Base-by-base conservation (phyloP, 2,329 filamentous ascomycete genomes). In the Paradendryphiella salina region DNA sequence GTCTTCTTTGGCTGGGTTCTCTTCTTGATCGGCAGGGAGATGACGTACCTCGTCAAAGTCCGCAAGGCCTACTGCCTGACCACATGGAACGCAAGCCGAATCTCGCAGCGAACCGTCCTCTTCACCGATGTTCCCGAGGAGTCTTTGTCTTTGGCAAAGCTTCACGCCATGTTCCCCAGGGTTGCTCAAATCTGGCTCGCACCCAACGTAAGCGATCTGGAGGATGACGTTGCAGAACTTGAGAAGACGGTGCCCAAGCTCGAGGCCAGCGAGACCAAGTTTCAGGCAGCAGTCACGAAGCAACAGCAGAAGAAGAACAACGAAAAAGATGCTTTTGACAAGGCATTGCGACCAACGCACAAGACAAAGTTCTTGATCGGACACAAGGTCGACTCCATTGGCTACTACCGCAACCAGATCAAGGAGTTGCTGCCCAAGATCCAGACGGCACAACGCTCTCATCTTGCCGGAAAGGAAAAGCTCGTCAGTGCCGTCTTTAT, bases 401-500 rank as follows among this genome's bases (percentile, higher is more conserved):
- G 93, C 52, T 94, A 89, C 83, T 87, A 86, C 53, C 86, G 93
- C 36, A 79, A 80, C 1, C 85, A 90, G 67, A 82, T 96, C 43
- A 82, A 85, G 42, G 84, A 86, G 35, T 79, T 95, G 23, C 84
- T 86, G 34, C 87, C 89, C 3, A 82, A 86, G 54, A 86, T 90
- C 31, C 80, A 86, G 35, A 75, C 80, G 18, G 81, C 85, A 32
- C 90, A 94, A 71, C 80, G 78, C 42, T 78, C 81, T 47, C 88
- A 90, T 67, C 82, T 81, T 42, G 78, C 81, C 10, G 86, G 87
- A 41, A 81, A 88, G 32, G 84, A 81, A 36, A 81, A 85, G 44
- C 82, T 86, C 42, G 77, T 90, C 5, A 83, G 86, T 0, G 87
- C 89, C 13, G 88, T 94, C 4, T 97, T 99, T 66, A 84, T 97